Base-by-base conservation (phyloP, 73 alveolate genomes). In the Durusdinium trenchii region DNA sequence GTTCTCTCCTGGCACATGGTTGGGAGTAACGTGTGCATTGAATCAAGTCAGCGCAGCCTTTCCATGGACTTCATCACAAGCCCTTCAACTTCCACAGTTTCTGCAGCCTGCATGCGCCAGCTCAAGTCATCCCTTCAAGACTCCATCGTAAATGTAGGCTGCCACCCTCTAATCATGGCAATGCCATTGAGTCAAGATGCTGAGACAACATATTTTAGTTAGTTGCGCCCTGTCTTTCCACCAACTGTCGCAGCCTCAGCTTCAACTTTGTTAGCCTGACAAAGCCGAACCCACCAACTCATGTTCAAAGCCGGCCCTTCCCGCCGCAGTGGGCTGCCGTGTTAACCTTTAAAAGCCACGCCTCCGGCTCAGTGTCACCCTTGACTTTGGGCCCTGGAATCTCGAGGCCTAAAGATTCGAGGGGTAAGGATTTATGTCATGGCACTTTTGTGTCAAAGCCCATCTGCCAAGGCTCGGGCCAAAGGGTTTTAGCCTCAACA, bases 61-160 rank as follows among this genome's bases (percentile, higher is more conserved):
- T 91, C 98, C 98, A 91, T 91, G 57, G 98, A 91, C 87, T 91
- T 91, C 98, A 91, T 91, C 78, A 91, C 98, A n/a, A 69, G 83
- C 47, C 96, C 96, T 46, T 89, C 96, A 48, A 89, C 96, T n/a
- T 89, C 96, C 71, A 89, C 96, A 1, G 96, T 89, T 46, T 89
- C 96, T 6, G 61, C 96, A 20, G 81, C 81, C 20, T 7, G 36
- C 35, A n/a, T 36, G 36, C 6, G 36, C n/a, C 30, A 73, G 40
- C 50, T 73, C 54, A 6, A 6, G n/a, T 12, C 87, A 60, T 23
- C 18, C 18, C 73, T 32, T 23, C 73, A 60, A 60, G 30, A 23
- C 73, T 60, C 30, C 30, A 60, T 1, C 73, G 30, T 32, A 60
- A 23, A 60, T 32, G 73, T 32, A 60, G 73, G 30, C 73, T 60